Evolutionary conservation across 495 filamentous ascomycete species (phyloP).

Genomic region (Apiosordaria backusii): DNA sequence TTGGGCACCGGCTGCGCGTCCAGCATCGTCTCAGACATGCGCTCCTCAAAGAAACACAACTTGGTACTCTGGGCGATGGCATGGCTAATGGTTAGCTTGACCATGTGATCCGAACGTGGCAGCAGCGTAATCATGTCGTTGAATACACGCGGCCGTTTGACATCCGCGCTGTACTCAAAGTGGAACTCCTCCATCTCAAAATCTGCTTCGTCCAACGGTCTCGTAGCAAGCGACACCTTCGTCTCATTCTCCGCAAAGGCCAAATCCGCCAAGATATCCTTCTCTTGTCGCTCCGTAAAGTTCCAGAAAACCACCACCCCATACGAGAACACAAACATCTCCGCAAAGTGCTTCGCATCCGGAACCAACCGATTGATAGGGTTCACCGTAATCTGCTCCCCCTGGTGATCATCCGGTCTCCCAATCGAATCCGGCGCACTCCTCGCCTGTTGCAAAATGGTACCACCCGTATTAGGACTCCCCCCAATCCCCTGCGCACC

Average conservation of each 20-base stretch:
- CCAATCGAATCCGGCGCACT: slow-evolving; percentile 12
- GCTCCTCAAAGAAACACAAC: slow-evolving; percentile 92
- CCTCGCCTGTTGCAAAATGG: slow-evolving; percentile 14
- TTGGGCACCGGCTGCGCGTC: slow-evolving; percentile 90
- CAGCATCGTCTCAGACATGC: slow-evolving; percentile 90
- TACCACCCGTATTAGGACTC: slow-evolving; percentile 12
- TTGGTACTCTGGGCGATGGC: slow-evolving; percentile 98
- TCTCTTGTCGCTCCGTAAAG: slow-evolving; percentile 91
- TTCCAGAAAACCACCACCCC: slow-evolving; percentile 99
- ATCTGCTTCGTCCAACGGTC: slow-evolving; percentile 74
- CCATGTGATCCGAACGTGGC: slow-evolving; percentile 91
- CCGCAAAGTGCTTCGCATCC: slow-evolving; percentile 71
- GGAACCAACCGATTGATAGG: slow-evolving; percentile 54
- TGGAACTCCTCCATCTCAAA: slow-evolving; percentile 99
- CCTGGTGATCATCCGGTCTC: slow-evolving; percentile 16
- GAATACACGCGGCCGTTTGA: slow-evolving; percentile 83
- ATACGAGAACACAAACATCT: slow-evolving; percentile 98
- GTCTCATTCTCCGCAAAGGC: slow-evolving; percentile 73
- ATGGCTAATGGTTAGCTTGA: slow-evolving; percentile 94
- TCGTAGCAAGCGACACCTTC: slow-evolving; percentile 60
- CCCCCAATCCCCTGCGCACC: slow-evolving; percentile 16
- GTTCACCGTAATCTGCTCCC: slow-evolving; percentile 21
- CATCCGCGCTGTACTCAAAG: slow-evolving; percentile 88
- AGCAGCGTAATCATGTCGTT: slow-evolving; percentile 99
- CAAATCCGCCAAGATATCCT: slow-evolving; percentile 91